Evolutionary conservation across 108 stramenopile species (phyloP), one percentile per base, ranked within the genome.

Genomic region (Cyclotella distinguenda): DNA sequence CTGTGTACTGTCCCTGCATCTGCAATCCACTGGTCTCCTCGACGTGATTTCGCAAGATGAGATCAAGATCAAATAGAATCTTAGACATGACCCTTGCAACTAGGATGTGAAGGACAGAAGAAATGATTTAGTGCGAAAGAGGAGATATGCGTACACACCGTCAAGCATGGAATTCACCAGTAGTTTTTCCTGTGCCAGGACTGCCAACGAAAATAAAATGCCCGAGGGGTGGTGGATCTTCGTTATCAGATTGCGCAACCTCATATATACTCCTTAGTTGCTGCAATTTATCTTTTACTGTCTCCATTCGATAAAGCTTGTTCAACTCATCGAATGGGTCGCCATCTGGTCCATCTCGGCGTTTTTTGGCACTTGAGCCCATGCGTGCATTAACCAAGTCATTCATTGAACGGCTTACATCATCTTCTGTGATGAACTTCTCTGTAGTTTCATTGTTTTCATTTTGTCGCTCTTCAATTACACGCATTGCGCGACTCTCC

Each of bases 41-140:
- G 26, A 79, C 34, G 9, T 70, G 55, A 33, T 78, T 60, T 13
- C 64, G n/a, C 15, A 64, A 38, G 4, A 51, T 55, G 34, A 61
- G 61, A 38, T 40, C 51, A n/a, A 67, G 55, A 34, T 38, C 83
- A 42, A 19, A 66, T 13, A 78, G 44, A 15, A 72, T 80, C 8
- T 67, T 46, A 9, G 69, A 81, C 60, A 87, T 81, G 16, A 82
- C 44, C 12, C 84, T 55, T 9, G 86, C 88, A 10, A 90, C 83
- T 19, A 84, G 82, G 11, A 64, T 73, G 42, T 72, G 66, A 21
- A 60, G 64, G 15, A 59, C 59, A 0, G 65, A 58, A 13, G 6
- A 49, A 19, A 66, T 21, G 11, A 8, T 18, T 61, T 45, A 13
- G 18, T 3, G 13, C 11, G 10, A 34, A n/a, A n/a, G 11, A 13